Base-by-base conservation (phyloP, 345 rosid species). In the Aethionema arabicum region DNA sequence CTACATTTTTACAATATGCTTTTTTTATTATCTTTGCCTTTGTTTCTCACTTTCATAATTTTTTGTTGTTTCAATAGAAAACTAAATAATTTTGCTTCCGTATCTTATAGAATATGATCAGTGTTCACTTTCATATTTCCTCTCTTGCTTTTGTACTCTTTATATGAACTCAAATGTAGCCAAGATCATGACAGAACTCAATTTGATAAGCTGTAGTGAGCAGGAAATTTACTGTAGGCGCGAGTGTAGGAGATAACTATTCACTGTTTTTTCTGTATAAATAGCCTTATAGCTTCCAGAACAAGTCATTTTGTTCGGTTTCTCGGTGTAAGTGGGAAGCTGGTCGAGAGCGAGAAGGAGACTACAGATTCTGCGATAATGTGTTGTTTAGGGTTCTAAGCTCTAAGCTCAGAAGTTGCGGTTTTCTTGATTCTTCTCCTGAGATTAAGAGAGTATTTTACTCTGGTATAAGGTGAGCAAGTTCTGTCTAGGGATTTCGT, bases 391-490 rank as follows among this genome's bases (percentile, higher is more conserved):
- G 38, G 47, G 57, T 38, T 61, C 8, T 12, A 49, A 39, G 32
- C 32, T 61, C 8, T 12, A 49, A 39, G 32, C 32, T 52, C 41
- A 6, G 8, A 11, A 42, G 14, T 32, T 66, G 6, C 6, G 46
- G 46, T 42, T 7, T 5, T 42, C 38, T 35, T 35, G 3, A 35
- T 35, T 35, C 37, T 35, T 8, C 5, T 51, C 31, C 15, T 21
- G 56, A 32, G 40, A 8, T n/a, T 11, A 57, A 67, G 42, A 48
- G 38, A 38, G 21, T 43, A 30, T 44, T 50, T 68, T 59, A 3
- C 15, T 52, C 66, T 1, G 54, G 66, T 68, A 21, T 21, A 67
- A 67, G 59, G 59, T 50, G 9, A 41, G 45, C 55, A 44, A 44
- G 7, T 4, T 35, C 38, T 35, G 8, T 8, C 6, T 35, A 14